phyloP scores from a whole-genome alignment of 2,329 filamentous ascomycete genomes.

The Kalaharituber pfeilii region DNA sequence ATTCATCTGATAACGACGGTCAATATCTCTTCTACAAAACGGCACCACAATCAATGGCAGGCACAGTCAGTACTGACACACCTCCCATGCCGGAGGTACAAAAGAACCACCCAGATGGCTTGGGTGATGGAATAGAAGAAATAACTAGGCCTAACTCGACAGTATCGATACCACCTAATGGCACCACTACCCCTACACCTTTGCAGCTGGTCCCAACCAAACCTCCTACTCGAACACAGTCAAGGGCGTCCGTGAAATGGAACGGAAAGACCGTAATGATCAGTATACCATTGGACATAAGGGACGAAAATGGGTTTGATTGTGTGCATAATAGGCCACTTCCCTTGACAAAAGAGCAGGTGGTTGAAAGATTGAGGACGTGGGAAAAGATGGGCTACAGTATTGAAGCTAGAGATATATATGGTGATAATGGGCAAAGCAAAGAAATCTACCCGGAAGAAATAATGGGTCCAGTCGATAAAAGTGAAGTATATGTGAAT shows the following conservation, averaged over 20 bases:
- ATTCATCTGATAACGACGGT: conserved; percentile 16
- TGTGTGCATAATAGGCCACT: conserved; percentile 25
- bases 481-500: conserved; percentile 41
- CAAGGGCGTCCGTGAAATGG: conserved; percentile 18
- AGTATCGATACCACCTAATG: not conserved
- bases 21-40: conserved; percentile 12
- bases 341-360: conserved; percentile 40
- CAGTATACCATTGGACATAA: conserved; percentile 18
- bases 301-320: conserved; percentile 10
- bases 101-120: not conserved
- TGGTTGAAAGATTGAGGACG: conserved; percentile 43
- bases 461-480: conserved; percentile 37
- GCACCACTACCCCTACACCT: not conserved
- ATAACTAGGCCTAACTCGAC: conserved; percentile 5
- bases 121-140: not conserved
- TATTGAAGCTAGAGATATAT: conserved; percentile 49
- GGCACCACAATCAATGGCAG: conserved; percentile 17
- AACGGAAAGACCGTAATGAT: conserved; percentile 20
- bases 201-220: not conserved
- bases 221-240: not conserved
- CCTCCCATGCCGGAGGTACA: not conserved
- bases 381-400: conserved; percentile 56
- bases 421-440: conserved; percentile 42
- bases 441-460: conserved; percentile 52
- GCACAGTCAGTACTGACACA: not conserved